Base-by-base conservation (phyloP, 106 monocot genomes). In the Hemerocallis citrina region DNA sequence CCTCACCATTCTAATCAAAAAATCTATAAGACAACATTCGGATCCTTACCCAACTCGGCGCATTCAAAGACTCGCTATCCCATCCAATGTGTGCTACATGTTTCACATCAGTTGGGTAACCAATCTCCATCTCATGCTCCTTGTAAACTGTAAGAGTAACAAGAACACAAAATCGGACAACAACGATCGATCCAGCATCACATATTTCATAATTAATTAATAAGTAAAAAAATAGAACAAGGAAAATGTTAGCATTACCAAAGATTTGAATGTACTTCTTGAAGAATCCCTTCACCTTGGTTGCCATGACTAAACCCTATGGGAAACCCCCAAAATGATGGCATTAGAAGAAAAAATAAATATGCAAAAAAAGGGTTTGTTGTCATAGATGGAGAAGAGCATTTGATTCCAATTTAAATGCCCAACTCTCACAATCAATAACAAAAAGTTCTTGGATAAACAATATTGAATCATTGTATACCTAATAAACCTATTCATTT, bases 61-160 rank as follows among this genome's bases (percentile, higher is more conserved):
- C 71, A 70, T 58, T 75, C 31, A 25, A 29, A 45, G 69, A 65
- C 27, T 63, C 41, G 57, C 65, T 61, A 21, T 78, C 84, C 82
- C 74, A 82, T n/a, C 89, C 93, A 45, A 93, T 82, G 52, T 93
- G 93, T 27, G 93, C 65, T 22, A 89, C 89, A 68, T 93, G 93
- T 62, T 65, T 85, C 59, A 89, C 93, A 72, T 93, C 89, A 60
- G 93, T 93, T 41, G 93, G 93, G 54, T 69, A 85, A 4, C 93
- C 93, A 67, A 93, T 93, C 55, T 85, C 88, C 81, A 93, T 79
- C 67, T 93, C 89, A 61, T 79, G 93, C 34, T 93, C 85, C 67
- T 85, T 93, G 39, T 69, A 56, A 34, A 74, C 85, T 93, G 74
- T 46, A 45, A 39, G 5, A 57, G 36, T 20, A 42, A 54, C 4